These are phyloP conservation scores for Triangularia verruculosa DNA, from an alignment of 2,329 filamentous ascomycete species.

Conservation along the genomic window DNA sequence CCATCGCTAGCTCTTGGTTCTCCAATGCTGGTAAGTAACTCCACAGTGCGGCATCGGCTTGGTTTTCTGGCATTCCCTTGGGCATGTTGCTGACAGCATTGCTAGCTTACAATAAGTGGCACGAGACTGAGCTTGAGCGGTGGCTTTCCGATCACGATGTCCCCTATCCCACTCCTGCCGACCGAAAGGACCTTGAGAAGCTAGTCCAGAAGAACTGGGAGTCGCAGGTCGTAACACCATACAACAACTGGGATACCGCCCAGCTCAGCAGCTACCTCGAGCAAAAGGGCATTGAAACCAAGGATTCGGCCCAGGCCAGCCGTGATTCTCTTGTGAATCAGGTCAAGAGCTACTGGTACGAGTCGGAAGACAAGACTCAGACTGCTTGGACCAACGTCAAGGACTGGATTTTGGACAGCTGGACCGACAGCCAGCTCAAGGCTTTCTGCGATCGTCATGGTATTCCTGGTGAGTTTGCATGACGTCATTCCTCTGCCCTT, in stretches of 20 bases:
- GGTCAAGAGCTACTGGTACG: constrained; percentile 72
- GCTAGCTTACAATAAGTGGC: constrained; percentile 96
- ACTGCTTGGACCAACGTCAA: constrained; percentile 69
- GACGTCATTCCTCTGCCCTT: not conserved
- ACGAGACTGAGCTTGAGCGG: constrained; percentile 93
- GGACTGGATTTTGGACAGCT: constrained; percentile 94
- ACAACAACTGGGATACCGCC: constrained; percentile 71
- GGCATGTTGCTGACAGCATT: not conserved
- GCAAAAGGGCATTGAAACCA: constrained; percentile 66
- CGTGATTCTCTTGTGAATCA: constrained; percentile 66
- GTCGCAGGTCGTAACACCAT: constrained; percentile 67
- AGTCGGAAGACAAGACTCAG: constrained; percentile 73
- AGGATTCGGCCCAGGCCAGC: constrained; percentile 63
- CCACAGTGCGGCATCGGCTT: constrained; percentile 13
- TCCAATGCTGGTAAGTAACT: constrained; percentile 70
- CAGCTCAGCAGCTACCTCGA: constrained; percentile 67
- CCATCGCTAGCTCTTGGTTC: constrained; percentile 78
- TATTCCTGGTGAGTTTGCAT: constrained; percentile 60
- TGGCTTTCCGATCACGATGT: constrained; percentile 94
- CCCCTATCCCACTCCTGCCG: constrained; percentile 83
- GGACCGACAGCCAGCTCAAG: constrained; percentile 92
- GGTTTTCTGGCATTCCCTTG: not conserved
- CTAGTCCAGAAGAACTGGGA: constrained; percentile 92
- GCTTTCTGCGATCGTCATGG: constrained; percentile 84
- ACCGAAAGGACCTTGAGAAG: constrained; percentile 91